Evolutionary conservation across 2,329 filamentous ascomycete species (phyloP), one percentile per base, ranked within the genome.

Genomic region (Fusarium musae): DNA sequence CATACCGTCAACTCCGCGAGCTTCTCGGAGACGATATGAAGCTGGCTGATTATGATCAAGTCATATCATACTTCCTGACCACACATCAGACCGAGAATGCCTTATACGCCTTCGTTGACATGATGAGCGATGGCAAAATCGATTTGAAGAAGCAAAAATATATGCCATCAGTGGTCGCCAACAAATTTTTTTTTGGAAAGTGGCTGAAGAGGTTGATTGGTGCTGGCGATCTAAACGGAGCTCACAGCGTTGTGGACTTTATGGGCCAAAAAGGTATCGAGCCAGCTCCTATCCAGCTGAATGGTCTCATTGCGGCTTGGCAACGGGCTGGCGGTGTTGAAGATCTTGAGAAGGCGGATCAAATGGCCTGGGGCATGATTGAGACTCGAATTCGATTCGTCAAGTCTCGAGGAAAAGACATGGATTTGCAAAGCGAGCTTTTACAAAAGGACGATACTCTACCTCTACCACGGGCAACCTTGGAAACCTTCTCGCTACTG

Each of bases 131-230:
- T 8, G 87, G 88, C 9, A 79, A 84, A 49, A 80, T 90, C 60
- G 84, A 89, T 63, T 77, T 89, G 54, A 83, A 83, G 58, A 83
- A 83, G 64, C 79, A 81, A 64, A 81, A 82, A 57, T 76, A 80
- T 23, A 81, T 90, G 63, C 88, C 88, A 2, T 83, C 84, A 2
- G 82, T 84, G 13, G 81, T 90, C 43, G 85, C 84, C 56, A 96
- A 97, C 80, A 91, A 92, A 71, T 96, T 94, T 82, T 93, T 97
- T 81, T 93, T 95, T 74, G 93, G 92, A 39, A 95, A 94, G 77
- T 97, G 95, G 95, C 87, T 97, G 78, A 96, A 96, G 81, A 90
- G 93, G 56, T 88, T 97, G 13, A 93, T 97, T 63, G 92, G 91
- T 21, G 89, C 91, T 65, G 91, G 90, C 5, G 89, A 94, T 72